phyloP scores from a whole-genome alignment of 2,329 filamentous ascomycete species.

The Alternaria conjuncta region DNA sequence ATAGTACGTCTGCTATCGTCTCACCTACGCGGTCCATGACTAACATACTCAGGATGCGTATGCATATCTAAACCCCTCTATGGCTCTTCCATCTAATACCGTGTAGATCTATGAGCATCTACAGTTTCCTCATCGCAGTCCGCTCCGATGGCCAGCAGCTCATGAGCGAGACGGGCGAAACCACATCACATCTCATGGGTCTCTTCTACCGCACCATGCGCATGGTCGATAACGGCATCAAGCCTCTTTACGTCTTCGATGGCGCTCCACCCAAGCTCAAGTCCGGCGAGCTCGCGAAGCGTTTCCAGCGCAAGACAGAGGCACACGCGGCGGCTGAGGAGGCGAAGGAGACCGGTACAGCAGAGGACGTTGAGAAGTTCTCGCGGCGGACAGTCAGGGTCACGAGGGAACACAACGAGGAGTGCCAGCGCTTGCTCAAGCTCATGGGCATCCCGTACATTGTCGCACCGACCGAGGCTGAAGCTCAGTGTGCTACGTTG shows the following conservation, averaged over 20 bases:
- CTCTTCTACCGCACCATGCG: conserved; percentile 99
- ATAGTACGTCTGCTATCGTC: conserved; percentile 68
- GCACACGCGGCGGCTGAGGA: conserved; percentile 90
- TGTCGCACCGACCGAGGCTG: conserved; percentile 93
- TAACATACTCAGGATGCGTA: conserved; percentile 56
- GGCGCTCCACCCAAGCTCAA: conserved; percentile 97
- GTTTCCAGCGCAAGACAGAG: conserved; percentile 92
- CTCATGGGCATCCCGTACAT: conserved; percentile 97
- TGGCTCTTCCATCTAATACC: conserved; percentile 14
- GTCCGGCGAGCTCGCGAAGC: conserved; percentile 94
- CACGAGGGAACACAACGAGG: conserved; percentile 94
- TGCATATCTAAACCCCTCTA: conserved; percentile 7
- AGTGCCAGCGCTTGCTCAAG: conserved; percentile 88
- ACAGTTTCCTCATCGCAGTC: conserved; percentile 97
- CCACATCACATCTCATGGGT: conserved; percentile 97
- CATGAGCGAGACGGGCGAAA: conserved; percentile 93
- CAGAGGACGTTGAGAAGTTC: conserved; percentile 98
- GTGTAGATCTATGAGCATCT: conserved; percentile 91
- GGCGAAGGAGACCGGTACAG: conserved; percentile 95
- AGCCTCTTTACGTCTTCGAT: conserved; percentile 97
- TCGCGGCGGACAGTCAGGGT: conserved; percentile 90
- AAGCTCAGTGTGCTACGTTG: conserved; percentile 92
- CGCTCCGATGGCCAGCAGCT: conserved; percentile 96
- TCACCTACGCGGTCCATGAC: background rate
- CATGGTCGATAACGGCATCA: conserved; percentile 98